Evolutionary conservation across 2,329 filamentous ascomycete genomes (phyloP).

Genomic region (Massarina eburnea): DNA sequence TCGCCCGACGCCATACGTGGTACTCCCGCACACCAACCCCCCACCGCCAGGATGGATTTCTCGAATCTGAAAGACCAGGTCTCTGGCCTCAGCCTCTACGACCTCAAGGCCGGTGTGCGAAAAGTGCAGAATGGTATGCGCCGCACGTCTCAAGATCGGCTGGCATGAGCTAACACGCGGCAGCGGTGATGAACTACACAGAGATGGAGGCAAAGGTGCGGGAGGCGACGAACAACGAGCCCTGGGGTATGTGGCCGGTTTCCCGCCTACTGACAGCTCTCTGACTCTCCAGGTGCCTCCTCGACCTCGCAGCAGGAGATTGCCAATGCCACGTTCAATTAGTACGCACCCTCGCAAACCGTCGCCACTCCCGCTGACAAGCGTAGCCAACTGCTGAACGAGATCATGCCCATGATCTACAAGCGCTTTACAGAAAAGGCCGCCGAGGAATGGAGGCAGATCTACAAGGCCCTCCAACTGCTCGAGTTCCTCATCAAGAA

Average conservation of each 20-base stretch:
- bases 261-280: conserved; percentile 27
- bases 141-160: conserved; percentile 11
- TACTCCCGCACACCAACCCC: conserved; percentile 6
- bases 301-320: conserved; percentile 96
- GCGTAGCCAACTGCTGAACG: conserved; percentile 86
- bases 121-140: conserved; percentile 92
- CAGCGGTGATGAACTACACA: conserved; percentile 97
- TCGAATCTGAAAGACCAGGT: conserved; percentile 83
- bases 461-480: conserved; percentile 94
- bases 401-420: conserved; percentile 99
- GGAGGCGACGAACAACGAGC: conserved; percentile 98
- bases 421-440: conserved; percentile 98
- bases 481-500: conserved; percentile 98
- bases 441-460: conserved; percentile 98
- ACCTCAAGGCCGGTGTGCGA: conserved; percentile 89
- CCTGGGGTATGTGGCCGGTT: conserved; percentile 77
- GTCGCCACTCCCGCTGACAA: conserved; percentile 20
- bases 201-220: conserved; percentile 73
- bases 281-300: conserved; percentile 60
- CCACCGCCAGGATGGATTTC: conserved; percentile 70
- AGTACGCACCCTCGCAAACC: conserved; percentile 61
- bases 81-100: conserved; percentile 89
- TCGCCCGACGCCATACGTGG: too few relatives aligned
- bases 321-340: conserved; percentile 95
- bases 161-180: conserved; percentile 28